Evolutionary conservation across 2,329 filamentous ascomycete species (phyloP).

Genomic region (Sphaerulina musiva): DNA sequence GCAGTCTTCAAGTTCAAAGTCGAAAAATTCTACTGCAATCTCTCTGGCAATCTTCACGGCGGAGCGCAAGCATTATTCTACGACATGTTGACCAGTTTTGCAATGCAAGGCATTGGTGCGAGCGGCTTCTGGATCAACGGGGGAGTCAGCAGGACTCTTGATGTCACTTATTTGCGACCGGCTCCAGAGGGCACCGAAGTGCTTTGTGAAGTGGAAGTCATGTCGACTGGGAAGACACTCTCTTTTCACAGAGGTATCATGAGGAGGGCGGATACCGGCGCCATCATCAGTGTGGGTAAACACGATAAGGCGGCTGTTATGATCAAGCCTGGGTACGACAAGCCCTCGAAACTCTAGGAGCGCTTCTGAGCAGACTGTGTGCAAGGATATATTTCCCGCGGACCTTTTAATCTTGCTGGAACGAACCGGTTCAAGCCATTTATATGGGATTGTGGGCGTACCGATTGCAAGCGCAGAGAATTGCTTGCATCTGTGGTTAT

Average conservation of each 20-base stretch:
- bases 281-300: slow-evolving; percentile 33
- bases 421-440: no score
- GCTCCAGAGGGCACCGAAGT: slow-evolving; percentile 38
- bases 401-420: no score
- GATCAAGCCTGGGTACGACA: slow-evolving; percentile 19
- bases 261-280: slow-evolving; percentile 33
- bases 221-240: slow-evolving; percentile 40
- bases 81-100: slow-evolving; percentile 47
- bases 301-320: slow-evolving; percentile 32
- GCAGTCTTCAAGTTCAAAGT: slow-evolving; percentile 43
- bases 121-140: slow-evolving; percentile 40
- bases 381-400: no score
- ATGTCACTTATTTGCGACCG: slow-evolving; percentile 43
- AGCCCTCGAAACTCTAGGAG: slow-evolving; percentile 7
- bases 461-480: no score
- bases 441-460: no score
- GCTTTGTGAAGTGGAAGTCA: slow-evolving; percentile 40
- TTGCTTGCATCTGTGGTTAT: no score
- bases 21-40: slow-evolving; percentile 42
- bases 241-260: slow-evolving; percentile 39
- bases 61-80: slow-evolving; percentile 48
- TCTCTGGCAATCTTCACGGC: slow-evolving; percentile 47
- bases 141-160: slow-evolving; percentile 40
- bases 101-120: slow-evolving; percentile 24
- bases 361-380: not conserved